Percentiles rank a stretch among this genome's conserved stretches.
Conservation (phyloP, 441 rosid species). For the Cnidoscolus chayamansa region DNA sequence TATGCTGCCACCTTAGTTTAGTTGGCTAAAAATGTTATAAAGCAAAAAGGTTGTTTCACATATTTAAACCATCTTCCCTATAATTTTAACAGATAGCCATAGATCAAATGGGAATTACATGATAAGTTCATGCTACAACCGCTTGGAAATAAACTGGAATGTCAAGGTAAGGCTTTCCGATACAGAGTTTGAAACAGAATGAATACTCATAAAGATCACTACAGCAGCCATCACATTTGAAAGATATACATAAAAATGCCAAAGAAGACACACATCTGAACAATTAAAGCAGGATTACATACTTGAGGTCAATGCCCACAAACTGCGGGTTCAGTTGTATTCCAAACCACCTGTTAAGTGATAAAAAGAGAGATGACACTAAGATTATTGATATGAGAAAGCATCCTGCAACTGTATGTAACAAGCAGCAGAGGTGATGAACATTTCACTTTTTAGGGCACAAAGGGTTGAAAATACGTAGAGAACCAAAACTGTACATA, state of each 20-base stretch:
- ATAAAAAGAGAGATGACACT: constrained; percentile 20
- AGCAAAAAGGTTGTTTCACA: not conserved
- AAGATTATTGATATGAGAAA: constrained; percentile 9
- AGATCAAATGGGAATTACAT: not conserved
- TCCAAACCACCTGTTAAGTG: constrained; percentile 78
- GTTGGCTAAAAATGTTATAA: not conserved
- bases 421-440: constrained; percentile 8
- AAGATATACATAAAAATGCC: not conserved
- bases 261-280: not conserved
- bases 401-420: constrained; percentile 12
- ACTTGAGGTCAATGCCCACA: constrained; percentile 83
- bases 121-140: constrained; percentile 10
- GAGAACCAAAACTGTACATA: not conserved
- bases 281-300: constrained; percentile 28
- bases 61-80: not conserved
- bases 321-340: constrained; percentile 85
- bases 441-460: constrained; percentile 11
- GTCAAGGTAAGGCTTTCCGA: not conserved
- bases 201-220: not conserved
- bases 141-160: constrained; percentile 1
- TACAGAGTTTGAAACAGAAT: not conserved
- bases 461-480: not conserved
- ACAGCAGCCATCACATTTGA: not conserved
- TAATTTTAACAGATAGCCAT: not conserved
- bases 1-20: constrained; percentile 6